Evolutionary conservation across 805 yeast species (phyloP).

Genomic region (Candida alai): DNA sequence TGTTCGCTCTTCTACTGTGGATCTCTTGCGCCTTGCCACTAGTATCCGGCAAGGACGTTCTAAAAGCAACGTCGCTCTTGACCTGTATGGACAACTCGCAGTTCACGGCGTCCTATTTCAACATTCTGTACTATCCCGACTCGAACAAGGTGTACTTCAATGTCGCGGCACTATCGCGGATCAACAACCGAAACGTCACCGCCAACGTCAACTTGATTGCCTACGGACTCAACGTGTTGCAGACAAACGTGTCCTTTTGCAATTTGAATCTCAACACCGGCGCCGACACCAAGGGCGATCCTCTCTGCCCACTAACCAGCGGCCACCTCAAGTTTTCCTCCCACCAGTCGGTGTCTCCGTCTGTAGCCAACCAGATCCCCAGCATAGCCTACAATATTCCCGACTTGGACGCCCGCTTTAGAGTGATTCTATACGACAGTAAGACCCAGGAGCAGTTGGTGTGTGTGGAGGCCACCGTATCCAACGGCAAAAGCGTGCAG

Average conservation of each 20-base stretch:
- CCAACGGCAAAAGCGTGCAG: conserved; percentile 92
- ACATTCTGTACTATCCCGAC: conserved; percentile 67
- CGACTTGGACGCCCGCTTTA: conserved; percentile 88
- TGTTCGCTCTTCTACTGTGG: background rate
- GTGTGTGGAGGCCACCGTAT: conserved; percentile 83
- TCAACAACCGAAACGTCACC: conserved; percentile 52
- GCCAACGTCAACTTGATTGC: conserved; percentile 67
- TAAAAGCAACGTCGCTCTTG: conserved; percentile 65
- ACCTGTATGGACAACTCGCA: conserved; percentile 92
- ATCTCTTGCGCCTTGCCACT: conserved; percentile 3
- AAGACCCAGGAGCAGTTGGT: conserved; percentile 57
- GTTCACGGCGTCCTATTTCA: conserved; percentile 79
- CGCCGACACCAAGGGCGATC: conserved; percentile 11
- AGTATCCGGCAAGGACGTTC: conserved; percentile 18
- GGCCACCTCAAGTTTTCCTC: conserved; percentile 78
- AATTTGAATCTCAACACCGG: conserved; percentile 34
- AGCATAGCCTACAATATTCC: conserved; percentile 86
- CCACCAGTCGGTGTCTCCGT: conserved; percentile 38
- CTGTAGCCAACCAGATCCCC: conserved; percentile 58
- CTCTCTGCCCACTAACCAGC: conserved; percentile 77
- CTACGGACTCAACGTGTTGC: conserved; percentile 71
- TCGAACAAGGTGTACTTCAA: conserved; percentile 62
- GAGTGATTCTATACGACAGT: conserved; percentile 54
- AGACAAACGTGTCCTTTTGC: conserved; percentile 61
- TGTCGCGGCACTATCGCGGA: conserved; percentile 73